Evolutionary conservation across 352 stramenopile species (phyloP).

Genomic region (Globisporangium camurandrum): DNA sequence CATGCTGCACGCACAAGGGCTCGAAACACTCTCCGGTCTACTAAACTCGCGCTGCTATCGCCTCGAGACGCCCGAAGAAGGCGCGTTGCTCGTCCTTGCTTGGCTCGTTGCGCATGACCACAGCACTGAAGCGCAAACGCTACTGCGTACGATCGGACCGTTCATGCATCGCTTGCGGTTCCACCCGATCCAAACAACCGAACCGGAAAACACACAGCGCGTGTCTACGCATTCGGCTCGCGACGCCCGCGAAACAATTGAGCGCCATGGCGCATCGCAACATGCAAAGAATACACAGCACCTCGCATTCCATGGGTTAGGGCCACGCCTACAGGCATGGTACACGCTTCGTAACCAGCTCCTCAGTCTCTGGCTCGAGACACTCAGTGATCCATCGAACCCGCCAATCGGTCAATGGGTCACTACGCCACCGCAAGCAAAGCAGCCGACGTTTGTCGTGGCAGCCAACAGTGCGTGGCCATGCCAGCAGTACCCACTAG

Average conservation of each 20-base stretch:
- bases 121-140: constrained; percentile 1
- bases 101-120: constrained; percentile 12
- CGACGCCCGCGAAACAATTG: too few relatives aligned
- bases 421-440: not conserved
- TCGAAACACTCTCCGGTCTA: constrained; percentile 3
- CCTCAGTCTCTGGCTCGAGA: constrained; percentile 11
- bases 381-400: constrained; percentile 1
- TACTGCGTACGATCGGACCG: constrained; percentile 6
- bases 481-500: not conserved
- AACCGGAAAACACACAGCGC: constrained; percentile 10
- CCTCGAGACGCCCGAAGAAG: constrained; percentile 13
- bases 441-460: not conserved
- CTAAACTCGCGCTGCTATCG: constrained; percentile 17
- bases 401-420: constrained; percentile 6
- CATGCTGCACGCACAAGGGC: constrained; percentile 1
- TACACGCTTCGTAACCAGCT: constrained; percentile 9
- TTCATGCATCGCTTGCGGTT: constrained; percentile 15
- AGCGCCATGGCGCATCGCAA: too few relatives aligned
- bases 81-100: constrained; percentile 13
- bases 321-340: not conserved
- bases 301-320: not conserved
- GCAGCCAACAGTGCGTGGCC: not conserved
- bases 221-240: too few relatives aligned
- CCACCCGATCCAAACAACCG: constrained; percentile 2
- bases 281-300: not conserved